Base-by-base conservation (phyloP, 331 rosid species). In the Prunus yedoensis region DNA sequence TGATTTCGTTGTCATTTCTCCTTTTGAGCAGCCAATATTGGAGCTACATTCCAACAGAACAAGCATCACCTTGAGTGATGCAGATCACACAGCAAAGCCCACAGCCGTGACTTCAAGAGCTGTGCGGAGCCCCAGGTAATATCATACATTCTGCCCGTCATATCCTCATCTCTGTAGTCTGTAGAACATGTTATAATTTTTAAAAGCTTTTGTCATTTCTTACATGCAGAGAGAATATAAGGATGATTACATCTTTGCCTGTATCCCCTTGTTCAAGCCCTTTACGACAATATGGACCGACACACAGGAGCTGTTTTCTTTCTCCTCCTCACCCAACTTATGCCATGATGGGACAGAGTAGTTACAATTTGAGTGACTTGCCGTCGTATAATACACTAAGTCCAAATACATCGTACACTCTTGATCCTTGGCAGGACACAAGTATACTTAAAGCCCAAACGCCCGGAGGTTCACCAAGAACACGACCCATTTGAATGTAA, bases 261-360 rank as follows among this genome's bases (percentile, higher is more conserved):
- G 98, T 91, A 15, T 94, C 98, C 47, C 98, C 98, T 30, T 81
- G 88, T 79, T 94, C 98, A 47, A 94, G 98, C 83, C 98, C 98
- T 20, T 78, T 94, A 74, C 86, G 96, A 80, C 91, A 85, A 30
- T 73, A 79, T 46, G 88, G 93, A 35, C 77, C 83, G 0, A 81
- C 84, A 17, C 85, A 89, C 45, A 76, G 73, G 77, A 88, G 86
- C 83, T 74, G 79, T 70, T 82, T 85, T 54, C 83, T 82, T 71
- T 94, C 98, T 79, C 98, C 98, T 56, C 97, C 98, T 18, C 97
- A 88, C 78, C 85, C 93, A 10, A 52, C 79, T 62, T 84, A 86
- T 80, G 75, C 90, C 21, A 52, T 66, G 80, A 70, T 77, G 85
- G 91, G 87, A 61, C 94, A 85, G 82, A 85, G 69, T 59, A 70